These are phyloP conservation scores for Suillus americanus DNA, from an alignment of 768 basidiomycete genomes.

Conservation along the genomic window DNA sequence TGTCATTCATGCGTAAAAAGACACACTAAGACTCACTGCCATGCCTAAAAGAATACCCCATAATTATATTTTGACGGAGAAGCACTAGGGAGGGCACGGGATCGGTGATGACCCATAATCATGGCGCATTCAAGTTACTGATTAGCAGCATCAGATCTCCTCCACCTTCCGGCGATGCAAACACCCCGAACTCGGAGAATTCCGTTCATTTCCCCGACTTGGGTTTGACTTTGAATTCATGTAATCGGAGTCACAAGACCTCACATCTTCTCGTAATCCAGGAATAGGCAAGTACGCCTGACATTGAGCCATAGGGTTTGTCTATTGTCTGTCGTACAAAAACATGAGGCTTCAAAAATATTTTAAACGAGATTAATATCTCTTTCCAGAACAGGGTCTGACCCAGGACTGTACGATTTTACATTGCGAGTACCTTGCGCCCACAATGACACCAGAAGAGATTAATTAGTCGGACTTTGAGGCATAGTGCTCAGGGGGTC, in stretches of 20 bases:
- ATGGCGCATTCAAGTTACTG: neutral
- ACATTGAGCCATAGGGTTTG: neutral
- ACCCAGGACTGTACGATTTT: neutral
- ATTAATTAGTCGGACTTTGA: no score
- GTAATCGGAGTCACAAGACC: neutral
- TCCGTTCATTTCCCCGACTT: constrained; percentile 17
- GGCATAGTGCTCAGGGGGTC: neutral
- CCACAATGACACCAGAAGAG: neutral
- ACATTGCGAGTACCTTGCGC: neutral
- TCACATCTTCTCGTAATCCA: neutral
- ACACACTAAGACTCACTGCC: neutral
- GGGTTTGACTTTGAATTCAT: neutral
- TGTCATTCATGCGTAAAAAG: neutral
- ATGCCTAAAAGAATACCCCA: neutral
- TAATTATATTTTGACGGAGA: neutral
- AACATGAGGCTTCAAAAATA: neutral
- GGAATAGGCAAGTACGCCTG: neutral
- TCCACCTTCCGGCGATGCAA: constrained; percentile 31
- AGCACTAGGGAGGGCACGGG: neutral
- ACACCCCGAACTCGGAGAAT: constrained; percentile 32
- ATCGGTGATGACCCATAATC: neutral
- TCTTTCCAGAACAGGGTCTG: constrained; percentile 1
- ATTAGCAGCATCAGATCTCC: constrained; percentile 21
- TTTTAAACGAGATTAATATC: neutral
- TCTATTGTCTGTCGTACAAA: neutral